Evolutionary conservation across 1,139 yeast species (phyloP), one percentile per base, ranked within the genome.

Genomic region (Blastobotrys capitulatus): DNA sequence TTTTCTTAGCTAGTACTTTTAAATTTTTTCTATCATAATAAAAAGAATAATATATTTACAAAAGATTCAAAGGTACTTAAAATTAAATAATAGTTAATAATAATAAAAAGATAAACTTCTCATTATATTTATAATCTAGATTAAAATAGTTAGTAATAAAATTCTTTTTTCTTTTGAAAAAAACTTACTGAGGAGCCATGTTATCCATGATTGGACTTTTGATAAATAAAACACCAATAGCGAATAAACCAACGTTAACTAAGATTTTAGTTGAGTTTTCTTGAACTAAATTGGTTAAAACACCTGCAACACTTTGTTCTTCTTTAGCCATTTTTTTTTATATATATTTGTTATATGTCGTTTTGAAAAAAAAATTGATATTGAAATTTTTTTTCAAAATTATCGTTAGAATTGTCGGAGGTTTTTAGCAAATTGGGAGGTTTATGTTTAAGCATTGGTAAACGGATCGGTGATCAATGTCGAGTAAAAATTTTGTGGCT

Each of bases 151-250:
- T 34, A 16, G 19, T n/a, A 34, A 9, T 15, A 34, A 7, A 9
- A 7, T 15, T 20, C 18, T 16, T 15, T 31, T 35, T 26, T 26
- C 10, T 26, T 26, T 26, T 26, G 7, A 12, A 12, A 6, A 29
- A 29, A 6, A 15, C 67, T 52, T 60, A 62, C 69, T 68, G 72
- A 50, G 73, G 73, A 53, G 68, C 66, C 49, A 69, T 61, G 63
- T 61, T 64, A 54, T 69, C 73, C 65, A 68, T 67, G 52, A 67
- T 50, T 42, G 70, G 59, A 42, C 70, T 65, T 61, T 67, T 67
- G 59, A 69, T 66, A 59, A 69, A 67, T 38, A 60, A 63, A 20
- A 69, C 71, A 42, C 73, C 72, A 22, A 69, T 67, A 16, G 57
- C 58, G 53, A 67, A 67, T 22, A 64, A 55, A 12, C 66, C 66